Base-by-base conservation (phyloP, 1,284 basidiomycete species). In the Spongiforma sp. region DNA sequence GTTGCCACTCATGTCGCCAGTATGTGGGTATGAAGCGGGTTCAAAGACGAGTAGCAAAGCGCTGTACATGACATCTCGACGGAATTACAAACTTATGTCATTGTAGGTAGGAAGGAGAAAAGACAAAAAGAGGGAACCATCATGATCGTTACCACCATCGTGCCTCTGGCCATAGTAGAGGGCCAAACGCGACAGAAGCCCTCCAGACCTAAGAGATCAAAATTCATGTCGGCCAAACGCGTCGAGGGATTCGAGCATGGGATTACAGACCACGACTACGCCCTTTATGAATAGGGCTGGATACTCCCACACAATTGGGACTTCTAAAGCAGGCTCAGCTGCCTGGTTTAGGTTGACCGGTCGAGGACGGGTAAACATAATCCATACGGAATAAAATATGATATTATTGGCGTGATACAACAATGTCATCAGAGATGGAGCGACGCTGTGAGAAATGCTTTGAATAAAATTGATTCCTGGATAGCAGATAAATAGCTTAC, bases 391-490 rank as follows among this genome's bases (percentile, higher is more conserved):
- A 80, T 98, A 99, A 68, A 99, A 87, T 0, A 97, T 97, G 67
- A 99, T 97, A 32, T 86, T 83, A 84, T 98, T 99, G 82, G 99
- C 99, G 82, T 99, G 97, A 71, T 87, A 89, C 71, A 93, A 90
- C 32, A 99, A 88, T 46, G 95, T 79, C 32, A 87, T 68, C 0
- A 95, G 94, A 26, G 90, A 89, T 2, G 94, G 92, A 4, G 88
- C 84, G 61, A 97, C 84, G 24, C 85, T 86, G 64, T 6, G 14
- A 81, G 79, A 56, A 17, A 24, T 54, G 2, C 32, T 57, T 24
- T 34, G 14, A 52, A 58, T 48, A 21, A 43, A 24, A 24, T 37
- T 21, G 6, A 39, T 11, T 30, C 39, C 9, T n/a, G 5, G 52
- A 34, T 8, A 24, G 36, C 55, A n/a, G 71, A 15, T 46, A 37